phyloP scores from a whole-genome alignment of 495 filamentous ascomycete species.

The Penicillium longicatenatum region DNA sequence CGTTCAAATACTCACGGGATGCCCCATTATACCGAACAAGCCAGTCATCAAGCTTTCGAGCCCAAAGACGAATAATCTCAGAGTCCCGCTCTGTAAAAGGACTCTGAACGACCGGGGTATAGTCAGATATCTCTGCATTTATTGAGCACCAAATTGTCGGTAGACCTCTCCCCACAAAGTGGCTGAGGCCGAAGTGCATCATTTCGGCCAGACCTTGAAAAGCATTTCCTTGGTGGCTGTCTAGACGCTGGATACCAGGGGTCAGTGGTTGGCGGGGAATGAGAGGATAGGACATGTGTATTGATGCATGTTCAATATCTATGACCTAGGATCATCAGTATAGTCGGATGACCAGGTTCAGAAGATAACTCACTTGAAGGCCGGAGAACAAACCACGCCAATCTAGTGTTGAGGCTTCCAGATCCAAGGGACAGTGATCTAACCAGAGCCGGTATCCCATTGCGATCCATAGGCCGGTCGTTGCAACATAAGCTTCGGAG shows the following conservation, averaged over 20 bases:
- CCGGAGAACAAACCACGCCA: slow-evolving; percentile 42
- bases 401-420: slow-evolving; percentile 25
- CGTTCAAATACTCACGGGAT: slow-evolving; percentile 25
- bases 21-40: slow-evolving; percentile 39
- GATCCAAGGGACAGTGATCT: slow-evolving; percentile 30
- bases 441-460: slow-evolving; percentile 43
- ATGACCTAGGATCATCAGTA: slow-evolving; percentile 33
- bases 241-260: slow-evolving; percentile 26
- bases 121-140: slow-evolving; percentile 22
- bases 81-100: slow-evolving; percentile 38
- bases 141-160: slow-evolving; percentile 45
- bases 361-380: slow-evolving; percentile 30
- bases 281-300: slow-evolving; percentile 44
- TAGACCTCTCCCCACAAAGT: slow-evolving; percentile 42
- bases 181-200: slow-evolving; percentile 44
- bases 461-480: slow-evolving; percentile 43
- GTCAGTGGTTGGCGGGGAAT: slow-evolving; percentile 37
- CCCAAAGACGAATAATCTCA: slow-evolving; percentile 41
- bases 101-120: slow-evolving; percentile 13
- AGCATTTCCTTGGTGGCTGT: slow-evolving; percentile 32
- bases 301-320: slow-evolving; percentile 46
- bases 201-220: slow-evolving; percentile 42
- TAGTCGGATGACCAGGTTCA: background rate
- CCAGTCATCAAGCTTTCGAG: slow-evolving; percentile 40
- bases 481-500: slow-evolving; percentile 39